Conservation (phyloP, 768 basidiomycete genomes). For the Phanerochaete sordida region DNA sequence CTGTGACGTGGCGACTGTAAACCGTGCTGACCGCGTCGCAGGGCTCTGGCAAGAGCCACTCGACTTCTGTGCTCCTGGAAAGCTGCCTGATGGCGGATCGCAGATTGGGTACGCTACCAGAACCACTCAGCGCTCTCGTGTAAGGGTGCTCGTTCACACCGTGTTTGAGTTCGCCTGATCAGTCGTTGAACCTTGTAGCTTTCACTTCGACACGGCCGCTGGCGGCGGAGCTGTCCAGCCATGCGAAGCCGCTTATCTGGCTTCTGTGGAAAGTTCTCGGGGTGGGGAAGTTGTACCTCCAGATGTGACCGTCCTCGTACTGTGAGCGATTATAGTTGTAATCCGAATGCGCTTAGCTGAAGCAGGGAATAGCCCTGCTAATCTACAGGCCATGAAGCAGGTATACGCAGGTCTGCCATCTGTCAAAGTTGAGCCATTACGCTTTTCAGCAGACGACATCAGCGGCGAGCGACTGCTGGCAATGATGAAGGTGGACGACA, state of each 20-base stretch:
- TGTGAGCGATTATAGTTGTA: not conserved
- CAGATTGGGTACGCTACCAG: constrained; percentile 45
- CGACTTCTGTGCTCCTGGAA: constrained; percentile 60
- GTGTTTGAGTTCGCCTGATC: not conserved
- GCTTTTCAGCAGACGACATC: constrained; percentile 50
- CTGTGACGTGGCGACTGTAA: not conserved
- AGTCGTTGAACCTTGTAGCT: not conserved
- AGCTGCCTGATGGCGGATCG: constrained; percentile 58
- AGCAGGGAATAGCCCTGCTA: constrained; percentile 27
- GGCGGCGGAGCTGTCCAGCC: constrained; percentile 16
- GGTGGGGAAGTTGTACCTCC: constrained; percentile 26
- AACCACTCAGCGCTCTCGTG: constrained; percentile 56
- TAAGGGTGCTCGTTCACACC: not conserved
- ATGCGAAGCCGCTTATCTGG: constrained; percentile 60
- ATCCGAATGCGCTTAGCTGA: not conserved
- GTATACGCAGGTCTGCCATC: constrained; percentile 47
- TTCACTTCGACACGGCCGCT: constrained; percentile 20
- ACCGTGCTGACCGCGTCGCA: not conserved
- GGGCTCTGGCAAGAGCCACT: constrained; percentile 70
- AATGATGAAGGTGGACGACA: constrained; percentile 58
- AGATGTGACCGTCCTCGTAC: constrained; percentile 51
- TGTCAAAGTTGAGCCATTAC: constrained; percentile 48
- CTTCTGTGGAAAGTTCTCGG: constrained; percentile 28
- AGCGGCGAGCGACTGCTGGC: constrained; percentile 61
- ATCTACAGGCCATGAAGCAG: constrained; percentile 52